Evolutionary conservation across 306 rosid species (phyloP).

Genomic region (Luffa aegyptiaca): DNA sequence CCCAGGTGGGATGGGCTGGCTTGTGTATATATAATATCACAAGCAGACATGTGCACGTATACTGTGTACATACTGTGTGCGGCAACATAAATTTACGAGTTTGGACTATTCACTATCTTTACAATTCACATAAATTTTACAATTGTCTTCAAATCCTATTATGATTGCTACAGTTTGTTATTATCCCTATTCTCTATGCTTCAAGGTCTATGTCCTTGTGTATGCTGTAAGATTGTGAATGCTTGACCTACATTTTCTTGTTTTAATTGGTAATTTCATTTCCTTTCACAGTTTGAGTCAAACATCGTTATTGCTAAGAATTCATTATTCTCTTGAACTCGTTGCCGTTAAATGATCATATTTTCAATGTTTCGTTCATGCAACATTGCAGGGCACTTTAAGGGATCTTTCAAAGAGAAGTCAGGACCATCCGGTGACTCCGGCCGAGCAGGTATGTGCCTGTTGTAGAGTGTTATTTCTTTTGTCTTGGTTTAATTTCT

Average conservation of each 20-base stretch:
- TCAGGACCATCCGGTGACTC: conserved; percentile 40
- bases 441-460: conserved; percentile 43
- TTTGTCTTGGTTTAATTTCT: neutral
- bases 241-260: neutral
- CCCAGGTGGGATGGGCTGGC: neutral
- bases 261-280: neutral
- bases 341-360: neutral
- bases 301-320: neutral
- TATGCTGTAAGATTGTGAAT: neutral
- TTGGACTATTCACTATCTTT: neutral
- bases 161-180: neutral
- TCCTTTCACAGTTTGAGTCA: neutral
- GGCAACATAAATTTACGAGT: neutral
- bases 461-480: neutral
- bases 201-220: neutral
- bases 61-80: neutral
- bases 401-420: conserved; percentile 77
- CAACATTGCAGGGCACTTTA: conserved; percentile 53
- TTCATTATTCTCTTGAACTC: neutral
- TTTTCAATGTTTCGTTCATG: neutral
- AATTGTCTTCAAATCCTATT: neutral
- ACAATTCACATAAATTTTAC: neutral
- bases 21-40: neutral
- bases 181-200: neutral
- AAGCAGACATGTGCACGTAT: neutral